phyloP scores from a whole-genome alignment of 129 eudicot species.

The Cynara cardunculus region DNA sequence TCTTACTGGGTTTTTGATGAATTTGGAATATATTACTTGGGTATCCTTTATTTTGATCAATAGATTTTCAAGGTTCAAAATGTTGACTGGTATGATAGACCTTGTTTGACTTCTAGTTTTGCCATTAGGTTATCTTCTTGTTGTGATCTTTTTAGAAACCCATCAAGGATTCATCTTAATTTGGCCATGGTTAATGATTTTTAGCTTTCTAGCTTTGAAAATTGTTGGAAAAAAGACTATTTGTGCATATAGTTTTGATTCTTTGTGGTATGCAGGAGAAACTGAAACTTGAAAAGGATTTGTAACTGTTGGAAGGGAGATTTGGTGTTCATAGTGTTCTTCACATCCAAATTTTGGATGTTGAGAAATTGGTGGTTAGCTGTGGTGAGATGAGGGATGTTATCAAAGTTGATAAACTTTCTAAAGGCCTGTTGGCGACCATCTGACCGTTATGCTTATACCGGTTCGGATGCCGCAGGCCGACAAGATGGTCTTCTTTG shows the following conservation, averaged over 20 bases:
- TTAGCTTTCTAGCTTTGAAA: not conserved
- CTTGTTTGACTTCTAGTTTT: conserved; percentile 19
- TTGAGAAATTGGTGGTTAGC: conserved; percentile 41
- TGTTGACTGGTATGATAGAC: conserved; percentile 7
- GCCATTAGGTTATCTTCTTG: not conserved
- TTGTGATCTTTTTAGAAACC: not conserved
- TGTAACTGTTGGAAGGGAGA: not conserved
- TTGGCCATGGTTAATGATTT: not conserved
- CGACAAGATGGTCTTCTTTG: conserved; percentile 71
- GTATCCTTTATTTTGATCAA: not conserved
- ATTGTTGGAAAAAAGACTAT: conserved; percentile 8
- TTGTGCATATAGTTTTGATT: conserved; percentile 17
- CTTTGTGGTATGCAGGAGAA: conserved; percentile 19
- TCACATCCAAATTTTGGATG: conserved; percentile 64
- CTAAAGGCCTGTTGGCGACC: conserved; percentile 70
- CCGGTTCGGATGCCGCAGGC: conserved; percentile 51
- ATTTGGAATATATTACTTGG: not conserved
- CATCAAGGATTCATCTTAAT: conserved; percentile 11
- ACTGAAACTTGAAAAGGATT: not conserved
- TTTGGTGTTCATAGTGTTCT: conserved; percentile 17
- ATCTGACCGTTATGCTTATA: conserved; percentile 34
- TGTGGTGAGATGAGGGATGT: conserved; percentile 80
- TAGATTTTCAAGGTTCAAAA: not conserved
- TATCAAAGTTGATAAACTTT: conserved; percentile 61
- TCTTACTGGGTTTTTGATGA: conserved; percentile 10